A percentile compares a stretch with the other conserved stretches of the same genome.
Evolutionary conservation across 2,329 filamentous ascomycete genomes (phyloP).

Genomic region (Chlorencoelia australis): DNA sequence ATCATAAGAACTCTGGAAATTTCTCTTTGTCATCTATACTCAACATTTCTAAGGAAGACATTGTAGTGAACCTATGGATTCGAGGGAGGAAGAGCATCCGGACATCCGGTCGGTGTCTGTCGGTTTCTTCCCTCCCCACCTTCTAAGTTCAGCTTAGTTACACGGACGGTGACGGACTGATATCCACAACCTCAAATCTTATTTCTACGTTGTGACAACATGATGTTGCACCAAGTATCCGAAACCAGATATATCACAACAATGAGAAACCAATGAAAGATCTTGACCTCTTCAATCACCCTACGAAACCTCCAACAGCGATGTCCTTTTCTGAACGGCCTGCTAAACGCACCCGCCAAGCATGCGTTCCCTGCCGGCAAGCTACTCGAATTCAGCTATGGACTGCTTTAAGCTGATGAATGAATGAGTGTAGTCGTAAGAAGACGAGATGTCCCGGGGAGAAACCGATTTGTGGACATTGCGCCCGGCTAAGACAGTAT

Average conservation of each 20-base stretch:
- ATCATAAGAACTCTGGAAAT: neutral
- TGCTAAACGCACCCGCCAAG: slow-evolving; percentile 24
- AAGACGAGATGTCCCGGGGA: slow-evolving; percentile 42
- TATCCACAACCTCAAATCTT: neutral
- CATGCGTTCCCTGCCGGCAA: slow-evolving; percentile 30
- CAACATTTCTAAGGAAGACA: no score
- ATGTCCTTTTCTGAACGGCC: slow-evolving; percentile 17
- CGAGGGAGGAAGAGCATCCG: slow-evolving; percentile 1
- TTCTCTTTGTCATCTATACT: neutral
- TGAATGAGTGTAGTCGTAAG: slow-evolving; percentile 32
- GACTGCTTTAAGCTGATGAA: neutral
- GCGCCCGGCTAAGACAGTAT: slow-evolving; percentile 36
- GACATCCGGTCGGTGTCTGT: slow-evolving; percentile 1
- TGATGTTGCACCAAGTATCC: neutral
- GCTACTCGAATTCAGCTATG: slow-evolving; percentile 3
- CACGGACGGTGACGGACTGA: no score
- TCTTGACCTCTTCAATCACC: slow-evolving; percentile 4
- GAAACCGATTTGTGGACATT: slow-evolving; percentile 38
- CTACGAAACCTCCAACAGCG: slow-evolving; percentile 3
- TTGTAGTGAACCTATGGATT: no score
- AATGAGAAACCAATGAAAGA: slow-evolving; percentile 3
- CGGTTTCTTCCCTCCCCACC: neutral
- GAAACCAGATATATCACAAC: neutral
- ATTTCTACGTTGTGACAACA: slow-evolving; percentile 1
- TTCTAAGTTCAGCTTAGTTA: neutral